phyloP scores from a whole-genome alignment of 1,284 basidiomycete species.

The Cystobasidium slooffiae region DNA sequence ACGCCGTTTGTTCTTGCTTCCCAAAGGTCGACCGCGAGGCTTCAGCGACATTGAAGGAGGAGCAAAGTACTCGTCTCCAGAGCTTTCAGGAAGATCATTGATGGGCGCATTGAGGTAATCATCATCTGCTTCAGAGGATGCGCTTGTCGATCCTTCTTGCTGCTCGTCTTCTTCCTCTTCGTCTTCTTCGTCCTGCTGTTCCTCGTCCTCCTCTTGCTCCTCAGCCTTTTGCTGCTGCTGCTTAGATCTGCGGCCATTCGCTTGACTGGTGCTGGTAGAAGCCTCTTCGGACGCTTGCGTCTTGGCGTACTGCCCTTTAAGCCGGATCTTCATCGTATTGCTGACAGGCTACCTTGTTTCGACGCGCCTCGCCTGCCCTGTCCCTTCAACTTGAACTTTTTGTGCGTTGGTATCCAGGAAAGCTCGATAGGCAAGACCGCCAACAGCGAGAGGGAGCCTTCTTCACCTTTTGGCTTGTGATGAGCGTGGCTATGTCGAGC shows the following conservation, averaged over 20 bases:
- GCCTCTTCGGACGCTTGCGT: not conserved
- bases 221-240: not conserved
- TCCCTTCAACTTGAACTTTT: constrained; percentile 7
- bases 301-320: constrained; percentile 38
- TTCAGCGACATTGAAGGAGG: not conserved
- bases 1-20: constrained; percentile 6
- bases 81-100: constrained; percentile 25
- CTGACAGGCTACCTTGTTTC: not conserved
- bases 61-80: constrained; percentile 37
- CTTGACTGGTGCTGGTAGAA: constrained; percentile 4
- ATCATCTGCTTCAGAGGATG: constrained; percentile 23
- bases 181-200: constrained; percentile 14
- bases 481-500: no score
- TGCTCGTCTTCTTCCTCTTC: constrained; percentile 8
- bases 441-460: no score
- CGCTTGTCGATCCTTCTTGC: constrained; percentile 9
- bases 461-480: no score
- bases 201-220: not conserved
- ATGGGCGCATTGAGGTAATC: constrained; percentile 40
- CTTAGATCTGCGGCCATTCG: constrained; percentile 14
- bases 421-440: no score
- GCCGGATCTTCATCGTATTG: constrained; percentile 33
- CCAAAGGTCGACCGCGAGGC: constrained; percentile 18
- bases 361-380: constrained; percentile 4
- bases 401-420: not conserved